Evolutionary conservation across 768 basidiomycete species (phyloP), one percentile per base, ranked within the genome.

Genomic region (Baorangia bicolor): DNA sequence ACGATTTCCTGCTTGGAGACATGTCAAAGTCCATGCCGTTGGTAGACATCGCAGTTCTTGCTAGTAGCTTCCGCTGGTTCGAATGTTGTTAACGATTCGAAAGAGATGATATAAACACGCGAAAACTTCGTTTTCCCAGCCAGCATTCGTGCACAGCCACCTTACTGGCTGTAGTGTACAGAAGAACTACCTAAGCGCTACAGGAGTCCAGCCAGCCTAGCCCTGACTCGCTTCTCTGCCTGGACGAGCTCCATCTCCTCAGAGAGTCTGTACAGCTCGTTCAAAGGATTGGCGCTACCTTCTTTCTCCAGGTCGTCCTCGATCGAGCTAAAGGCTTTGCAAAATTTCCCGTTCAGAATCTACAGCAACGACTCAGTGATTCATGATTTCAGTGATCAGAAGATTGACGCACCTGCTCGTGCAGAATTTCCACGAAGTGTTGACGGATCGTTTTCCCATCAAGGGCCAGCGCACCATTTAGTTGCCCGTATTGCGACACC

Each of bases 21-120:
- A 73, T 76, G 62, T 88, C 88, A 20, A 85, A 73, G 49, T 87
- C 85, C 83, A 89, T 86, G 43, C 73, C 77, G 65, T 73, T 79
- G 57, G 76, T 74, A 55, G 78, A 76, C 80, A 82, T 81, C n/a
- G 25, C 34, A 45, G 31, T 39, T 41, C 45, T 49, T 47, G 56
- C 30, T 35, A 28, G 56, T 49, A n/a, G 41, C 35, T 53, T 51
- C 30, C 39, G 40, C 51, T 59, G 47, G 51, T 59, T 59, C 37
- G 49, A 57, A 35, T 33, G 58, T 51, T 33, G 55, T 46, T n/a
- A 20, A 56, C 56, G 44, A 48, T 49, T 44, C 53, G 47, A 55
- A 43, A 49, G 56, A 51, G 33, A 49, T 49, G 39, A 35, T 40
- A 49, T 64, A 72, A 71, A 73, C 69, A 71, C 48, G 62, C 70